Evolutionary conservation across 2,329 filamentous ascomycete genomes (phyloP).

Genomic region (Immersiporthe knoxdaviesiana): DNA sequence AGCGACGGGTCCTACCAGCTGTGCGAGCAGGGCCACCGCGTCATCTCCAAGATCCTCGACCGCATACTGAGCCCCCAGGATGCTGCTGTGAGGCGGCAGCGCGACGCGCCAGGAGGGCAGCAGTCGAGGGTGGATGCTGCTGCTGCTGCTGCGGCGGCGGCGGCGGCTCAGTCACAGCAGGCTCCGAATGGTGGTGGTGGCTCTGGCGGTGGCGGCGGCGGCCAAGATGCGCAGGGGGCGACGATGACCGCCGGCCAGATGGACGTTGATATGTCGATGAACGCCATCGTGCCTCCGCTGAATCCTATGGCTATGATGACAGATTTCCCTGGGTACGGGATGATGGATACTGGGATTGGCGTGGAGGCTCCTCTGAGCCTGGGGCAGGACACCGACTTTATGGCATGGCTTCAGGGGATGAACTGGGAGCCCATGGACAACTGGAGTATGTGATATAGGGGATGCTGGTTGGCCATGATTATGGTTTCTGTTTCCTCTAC

Average conservation of each 20-base stretch:
- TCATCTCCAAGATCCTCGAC: constrained; percentile 42
- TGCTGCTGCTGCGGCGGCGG: too few relatives aligned
- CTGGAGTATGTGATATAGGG: constrained; percentile 21
- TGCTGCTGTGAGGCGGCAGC: constrained; percentile 22
- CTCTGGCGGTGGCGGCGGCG: too few relatives aligned
- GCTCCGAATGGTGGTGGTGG: constrained; percentile 2
- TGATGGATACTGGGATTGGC: constrained; percentile 35
- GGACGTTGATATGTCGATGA: constrained; percentile 27
- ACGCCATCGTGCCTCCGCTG: constrained; percentile 19
- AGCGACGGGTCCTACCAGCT: constrained; percentile 38
- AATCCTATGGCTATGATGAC: constrained; percentile 31
- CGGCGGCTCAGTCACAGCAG: constrained; percentile 11
- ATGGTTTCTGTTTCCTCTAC: neutral
- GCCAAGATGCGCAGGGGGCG: constrained; percentile 25
- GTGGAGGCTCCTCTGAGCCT: constrained; percentile 37
- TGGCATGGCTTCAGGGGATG: constrained; percentile 41
- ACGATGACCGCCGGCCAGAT: constrained; percentile 27
- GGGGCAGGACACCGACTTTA: constrained; percentile 40
- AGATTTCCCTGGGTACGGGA: constrained; percentile 33
- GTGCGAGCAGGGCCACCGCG: constrained; percentile 41
- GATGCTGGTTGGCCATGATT: too few relatives aligned
- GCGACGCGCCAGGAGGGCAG: constrained; percentile 19
- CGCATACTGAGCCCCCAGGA: constrained; percentile 38
- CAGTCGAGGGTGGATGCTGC: constrained; percentile 17
- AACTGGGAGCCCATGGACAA: constrained; percentile 38